A percentile compares a stretch with the other conserved stretches of the same genome.
Conservation (phyloP, 306 rosid species). For the Prinsepia uniflora region DNA sequence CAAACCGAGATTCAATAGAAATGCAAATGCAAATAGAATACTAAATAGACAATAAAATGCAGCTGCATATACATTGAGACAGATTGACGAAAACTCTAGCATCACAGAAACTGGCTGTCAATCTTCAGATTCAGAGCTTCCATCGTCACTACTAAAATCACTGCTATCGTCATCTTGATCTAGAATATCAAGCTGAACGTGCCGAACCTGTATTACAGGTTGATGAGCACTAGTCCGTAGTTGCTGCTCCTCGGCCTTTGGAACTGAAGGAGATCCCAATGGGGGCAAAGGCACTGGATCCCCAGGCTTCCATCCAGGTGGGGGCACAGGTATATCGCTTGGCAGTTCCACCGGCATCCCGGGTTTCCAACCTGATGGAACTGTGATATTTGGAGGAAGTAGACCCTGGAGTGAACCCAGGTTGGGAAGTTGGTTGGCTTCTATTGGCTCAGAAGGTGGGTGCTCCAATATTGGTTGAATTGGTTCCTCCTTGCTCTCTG, state of each 20-base stretch:
- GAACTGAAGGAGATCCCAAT: constrained; percentile 51
- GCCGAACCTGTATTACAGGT: constrained; percentile 70
- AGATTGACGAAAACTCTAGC: not conserved
- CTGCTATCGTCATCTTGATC: constrained; percentile 81
- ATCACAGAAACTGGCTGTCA: constrained; percentile 18
- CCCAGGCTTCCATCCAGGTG: constrained; percentile 96
- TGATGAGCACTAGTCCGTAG: constrained; percentile 48
- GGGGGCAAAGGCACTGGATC: constrained; percentile 88
- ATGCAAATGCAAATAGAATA: not conserved
- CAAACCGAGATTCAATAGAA: not conserved
- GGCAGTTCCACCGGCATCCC: constrained; percentile 93
- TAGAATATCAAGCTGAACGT: constrained; percentile 77
- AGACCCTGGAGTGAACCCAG: constrained; percentile 59
- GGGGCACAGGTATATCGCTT: constrained; percentile 66
- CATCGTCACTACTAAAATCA: constrained; percentile 84
- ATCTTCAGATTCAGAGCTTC: constrained; percentile 78
- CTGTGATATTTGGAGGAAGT: constrained; percentile 63
- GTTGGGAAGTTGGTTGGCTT: constrained; percentile 49
- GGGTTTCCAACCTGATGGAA: constrained; percentile 95
- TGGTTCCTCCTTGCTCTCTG: constrained; percentile 55
- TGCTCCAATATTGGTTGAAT: constrained; percentile 66
- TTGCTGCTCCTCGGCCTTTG: constrained; percentile 58
- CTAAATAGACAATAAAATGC: not conserved
- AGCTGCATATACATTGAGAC: not conserved
- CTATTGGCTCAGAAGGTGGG: constrained; percentile 35